Percentiles rank a stretch among this genome's conserved stretches.
Conservation (phyloP, 495 filamentous ascomycete species). For the Xylaria longipes region DNA sequence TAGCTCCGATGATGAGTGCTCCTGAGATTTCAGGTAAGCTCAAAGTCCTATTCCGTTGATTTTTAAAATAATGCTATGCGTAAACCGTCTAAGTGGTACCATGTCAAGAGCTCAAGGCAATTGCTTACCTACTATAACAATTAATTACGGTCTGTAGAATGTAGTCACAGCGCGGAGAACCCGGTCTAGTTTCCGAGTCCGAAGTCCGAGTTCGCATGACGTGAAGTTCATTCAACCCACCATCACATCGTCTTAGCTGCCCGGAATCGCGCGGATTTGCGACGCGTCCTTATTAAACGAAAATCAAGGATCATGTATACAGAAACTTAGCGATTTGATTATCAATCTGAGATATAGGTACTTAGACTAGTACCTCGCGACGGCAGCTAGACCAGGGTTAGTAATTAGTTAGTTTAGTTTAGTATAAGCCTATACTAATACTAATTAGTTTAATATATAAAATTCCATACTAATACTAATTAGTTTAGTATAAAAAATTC, state of each 20-base stretch:
- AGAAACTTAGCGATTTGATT: not conserved
- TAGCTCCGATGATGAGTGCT: no score
- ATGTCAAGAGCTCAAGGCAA: not conserved
- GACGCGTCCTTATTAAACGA: not conserved
- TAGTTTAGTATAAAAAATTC: no score
- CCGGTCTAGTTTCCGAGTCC: not conserved
- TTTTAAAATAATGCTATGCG: not conserved
- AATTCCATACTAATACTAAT: no score
- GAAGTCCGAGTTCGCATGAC: not conserved
- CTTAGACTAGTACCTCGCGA: not conserved
- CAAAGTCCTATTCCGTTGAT: not conserved
- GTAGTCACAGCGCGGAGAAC: not conserved
- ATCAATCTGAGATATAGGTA: not conserved
- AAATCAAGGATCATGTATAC: not conserved
- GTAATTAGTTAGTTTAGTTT: no score
- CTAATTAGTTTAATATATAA: no score
- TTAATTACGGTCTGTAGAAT: not conserved
- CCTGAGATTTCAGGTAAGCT: not conserved
- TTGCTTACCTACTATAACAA: no score
- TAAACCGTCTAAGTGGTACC: not conserved
- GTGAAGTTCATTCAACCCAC: not conserved
- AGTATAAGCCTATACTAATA: no score
- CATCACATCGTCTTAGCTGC: not conserved
- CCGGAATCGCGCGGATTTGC: not conserved
- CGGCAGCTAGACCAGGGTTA: not conserved